Base-by-base conservation (phyloP, 345 rosid genomes). In the Ailanthus altissimus region DNA sequence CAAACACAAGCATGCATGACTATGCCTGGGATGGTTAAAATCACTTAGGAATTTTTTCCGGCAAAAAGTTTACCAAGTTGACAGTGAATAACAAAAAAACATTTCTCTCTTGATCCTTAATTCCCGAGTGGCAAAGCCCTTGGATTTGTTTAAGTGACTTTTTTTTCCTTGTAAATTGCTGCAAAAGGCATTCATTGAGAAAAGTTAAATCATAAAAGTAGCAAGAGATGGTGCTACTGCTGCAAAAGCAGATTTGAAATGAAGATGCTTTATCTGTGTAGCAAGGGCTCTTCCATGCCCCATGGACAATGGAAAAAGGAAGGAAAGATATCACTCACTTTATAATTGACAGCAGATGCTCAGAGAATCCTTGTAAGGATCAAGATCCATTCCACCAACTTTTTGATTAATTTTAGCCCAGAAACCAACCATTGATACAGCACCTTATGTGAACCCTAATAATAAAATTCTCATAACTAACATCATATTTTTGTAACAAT, bases 221-320 rank as follows among this genome's bases (percentile, higher is more conserved):
- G 67, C 53, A 67, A 12, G 26, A 54, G 66, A 56, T 67, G 12
- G 70, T 63, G 70, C 78, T 9, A 26, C 72, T 51, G 10, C 51
- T 71, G 64, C 47, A 57, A 75, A 57, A 68, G 79, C 60, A 32
- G 25, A 21, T 61, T 49, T 32, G 42, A 68, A 50, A 15, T 50
- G 75, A 14, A 51, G 79, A 69, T 68, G 69, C 75, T 58, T 68
- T 56, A 32, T 16, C 25, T 5, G 56, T 26, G 56, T 23, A 45
- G 58, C 43, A 45, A 57, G 43, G 53, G 47, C 25, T 59, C 61
- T 21, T 50, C 56, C 20, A 11, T 59, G 62, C 49, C n/a, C 69
- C 49, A n/a, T 71, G 69, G 14, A 61, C 16, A 40, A 62, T 63
- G 46, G 5, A 67, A 42, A 6, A n/a, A 49, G 8, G 32, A 8